A percentile compares a stretch with the other conserved stretches of the same genome.
phyloP scores from a whole-genome alignment of 768 basidiomycete genomes.

The Boletus reticulatus region DNA sequence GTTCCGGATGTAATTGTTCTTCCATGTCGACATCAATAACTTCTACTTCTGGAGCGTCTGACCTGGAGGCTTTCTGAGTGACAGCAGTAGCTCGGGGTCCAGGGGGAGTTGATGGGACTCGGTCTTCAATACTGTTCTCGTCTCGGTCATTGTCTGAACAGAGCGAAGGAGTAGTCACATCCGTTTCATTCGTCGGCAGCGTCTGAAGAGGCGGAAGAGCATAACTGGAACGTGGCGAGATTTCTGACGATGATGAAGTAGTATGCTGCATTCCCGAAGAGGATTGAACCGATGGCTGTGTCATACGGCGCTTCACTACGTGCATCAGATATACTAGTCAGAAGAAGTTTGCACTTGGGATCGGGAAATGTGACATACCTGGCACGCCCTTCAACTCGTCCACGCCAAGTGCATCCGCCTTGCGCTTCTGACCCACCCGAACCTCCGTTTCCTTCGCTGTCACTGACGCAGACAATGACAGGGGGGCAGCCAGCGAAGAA shows the following conservation, averaged over 20 bases:
- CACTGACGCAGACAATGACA: conserved; percentile 6
- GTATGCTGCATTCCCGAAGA: conserved; percentile 20
- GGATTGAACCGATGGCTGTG: conserved; percentile 26
- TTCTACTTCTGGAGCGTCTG: conserved; percentile 17
- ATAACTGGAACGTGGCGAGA: conserved; percentile 26
- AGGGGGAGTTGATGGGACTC: conserved; percentile 50
- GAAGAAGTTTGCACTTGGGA: not conserved
- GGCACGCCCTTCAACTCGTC: conserved; percentile 29
- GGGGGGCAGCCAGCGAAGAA: conserved; percentile 21
- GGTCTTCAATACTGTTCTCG: conserved; percentile 48
- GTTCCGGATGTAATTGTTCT: conserved; percentile 13
- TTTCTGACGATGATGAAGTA: conserved; percentile 17
- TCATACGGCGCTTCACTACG: conserved; percentile 39
- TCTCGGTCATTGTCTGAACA: conserved; percentile 70
- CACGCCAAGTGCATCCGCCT: conserved; percentile 19
- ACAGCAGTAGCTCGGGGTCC: conserved; percentile 25
- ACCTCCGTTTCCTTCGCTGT: conserved; percentile 7
- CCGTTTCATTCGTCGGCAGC: conserved; percentile 38
- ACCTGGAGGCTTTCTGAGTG: not conserved
- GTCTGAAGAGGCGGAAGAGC: conserved; percentile 14
- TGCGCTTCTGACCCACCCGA: conserved; percentile 32
- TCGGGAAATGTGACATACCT: conserved; percentile 29
- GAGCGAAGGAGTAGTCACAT: conserved; percentile 62
- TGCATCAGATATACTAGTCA: conserved; percentile 14
- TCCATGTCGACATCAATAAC: conserved; percentile 41